Percentiles rank a stretch among this genome's conserved stretches.
These are phyloP conservation scores for Penicillium sp. DNA, from an alignment of 2,329 filamentous ascomycete species.

Conservation along the genomic window DNA sequence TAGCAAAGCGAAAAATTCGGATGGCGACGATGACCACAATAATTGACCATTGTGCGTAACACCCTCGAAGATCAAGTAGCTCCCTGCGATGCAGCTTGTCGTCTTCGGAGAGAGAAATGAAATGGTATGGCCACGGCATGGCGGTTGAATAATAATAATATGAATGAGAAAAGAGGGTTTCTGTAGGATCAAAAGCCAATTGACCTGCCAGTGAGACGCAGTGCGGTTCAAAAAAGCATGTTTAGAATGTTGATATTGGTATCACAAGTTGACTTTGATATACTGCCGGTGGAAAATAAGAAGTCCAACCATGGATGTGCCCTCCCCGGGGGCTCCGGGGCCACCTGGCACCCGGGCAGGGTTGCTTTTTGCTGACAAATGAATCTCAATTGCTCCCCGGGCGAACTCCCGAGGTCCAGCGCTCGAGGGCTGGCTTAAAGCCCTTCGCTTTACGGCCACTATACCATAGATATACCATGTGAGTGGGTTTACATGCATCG, in stretches of 20 bases:
- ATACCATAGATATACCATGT: neutral
- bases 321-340: neutral
- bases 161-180: neutral
- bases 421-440: neutral
- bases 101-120: conserved; percentile 51
- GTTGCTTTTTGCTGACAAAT: conserved; percentile 22
- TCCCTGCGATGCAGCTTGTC: conserved; percentile 53
- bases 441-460: neutral
- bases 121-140: conserved; percentile 52
- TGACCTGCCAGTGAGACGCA: neutral
- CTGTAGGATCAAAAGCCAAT: neutral
- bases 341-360: neutral
- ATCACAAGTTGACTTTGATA: neutral
- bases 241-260: too few species aligned
- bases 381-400: neutral
- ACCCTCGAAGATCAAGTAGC: conserved; percentile 56
- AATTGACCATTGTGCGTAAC: conserved; percentile 57
- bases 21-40: conserved; percentile 47
- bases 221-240: neutral
- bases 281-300: neutral
- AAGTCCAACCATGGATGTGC: neutral
- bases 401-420: neutral
- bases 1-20: conserved; percentile 28
- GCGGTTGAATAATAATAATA: neutral
- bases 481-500: neutral